phyloP scores from a whole-genome alignment of 345 rosid genomes.

The Moricandia moricandioides region DNA sequence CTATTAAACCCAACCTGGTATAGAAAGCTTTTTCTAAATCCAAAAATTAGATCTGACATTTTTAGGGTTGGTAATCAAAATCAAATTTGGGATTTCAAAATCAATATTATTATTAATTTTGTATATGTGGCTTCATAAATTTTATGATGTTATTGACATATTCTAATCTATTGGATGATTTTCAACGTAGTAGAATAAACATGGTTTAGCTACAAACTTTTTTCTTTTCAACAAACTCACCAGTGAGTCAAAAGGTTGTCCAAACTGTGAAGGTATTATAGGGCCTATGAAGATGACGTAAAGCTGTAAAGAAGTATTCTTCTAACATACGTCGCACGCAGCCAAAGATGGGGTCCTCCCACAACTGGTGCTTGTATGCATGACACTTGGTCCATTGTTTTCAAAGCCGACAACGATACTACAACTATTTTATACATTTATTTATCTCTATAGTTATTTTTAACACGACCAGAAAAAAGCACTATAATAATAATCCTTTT shows the following conservation, averaged over 20 bases:
- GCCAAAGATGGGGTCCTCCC: conserved; percentile 22
- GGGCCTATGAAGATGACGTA: conserved; percentile 10
- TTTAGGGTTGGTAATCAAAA: no score
- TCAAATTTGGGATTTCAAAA: no score
- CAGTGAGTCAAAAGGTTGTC: conserved; percentile 22
- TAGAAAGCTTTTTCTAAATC: no score
- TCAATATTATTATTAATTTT: no score
- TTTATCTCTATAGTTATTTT: conserved; percentile 4
- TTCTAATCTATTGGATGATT: no score
- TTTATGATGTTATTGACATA: no score
- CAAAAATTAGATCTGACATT: no score
- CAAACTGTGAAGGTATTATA: conserved; percentile 14
- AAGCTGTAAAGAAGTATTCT: conserved; percentile 21
- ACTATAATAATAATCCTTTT: neutral
- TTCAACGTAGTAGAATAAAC: no score
- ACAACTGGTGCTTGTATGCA: conserved; percentile 21
- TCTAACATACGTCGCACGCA: conserved; percentile 31
- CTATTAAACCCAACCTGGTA: no score
- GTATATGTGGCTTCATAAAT: no score
- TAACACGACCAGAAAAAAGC: neutral
- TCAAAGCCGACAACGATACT: neutral
- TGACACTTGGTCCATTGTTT: conserved; percentile 21
- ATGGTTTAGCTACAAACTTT: no score
- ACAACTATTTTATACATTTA: neutral
- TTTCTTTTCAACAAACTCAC: neutral